Percentiles rank a stretch among this genome's conserved stretches.
phyloP scores from a whole-genome alignment of 1,284 basidiomycete species.

The Vanrija sp. region DNA sequence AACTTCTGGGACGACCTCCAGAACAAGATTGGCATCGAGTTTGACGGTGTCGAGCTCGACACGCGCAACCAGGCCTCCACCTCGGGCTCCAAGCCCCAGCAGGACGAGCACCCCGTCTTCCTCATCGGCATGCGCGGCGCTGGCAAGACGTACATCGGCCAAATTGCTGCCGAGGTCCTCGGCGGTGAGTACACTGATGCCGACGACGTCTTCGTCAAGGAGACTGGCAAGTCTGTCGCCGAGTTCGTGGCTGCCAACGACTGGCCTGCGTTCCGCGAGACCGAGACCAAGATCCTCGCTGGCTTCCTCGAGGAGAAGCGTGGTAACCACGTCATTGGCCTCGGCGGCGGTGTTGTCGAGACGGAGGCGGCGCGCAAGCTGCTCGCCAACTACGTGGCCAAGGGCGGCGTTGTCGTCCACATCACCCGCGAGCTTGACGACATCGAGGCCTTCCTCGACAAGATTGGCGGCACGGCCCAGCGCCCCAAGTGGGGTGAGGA shows the following conservation, averaged over 20 bases:
- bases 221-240: constrained; percentile 63
- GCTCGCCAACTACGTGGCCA: constrained; percentile 63
- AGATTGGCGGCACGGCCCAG: constrained; percentile 58
- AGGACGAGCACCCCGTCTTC: constrained; percentile 60
- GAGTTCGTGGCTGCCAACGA: constrained; percentile 73
- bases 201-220: constrained; percentile 71
- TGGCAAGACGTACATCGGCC: constrained; percentile 88
- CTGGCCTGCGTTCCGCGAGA: constrained; percentile 71
- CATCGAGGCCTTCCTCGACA: constrained; percentile 71
- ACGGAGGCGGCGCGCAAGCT: constrained; percentile 67
- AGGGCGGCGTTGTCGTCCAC: constrained; percentile 66
- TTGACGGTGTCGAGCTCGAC: constrained; percentile 74
- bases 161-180: constrained; percentile 69
- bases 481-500: constrained; percentile 82
- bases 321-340: constrained; percentile 71
- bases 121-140: constrained; percentile 96
- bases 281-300: constrained; percentile 59
- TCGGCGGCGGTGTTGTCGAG: constrained; percentile 96
- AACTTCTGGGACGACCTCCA: constrained; percentile 99
- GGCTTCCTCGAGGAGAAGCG: constrained; percentile 60
- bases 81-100: constrained; percentile 44
- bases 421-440: constrained; percentile 66
- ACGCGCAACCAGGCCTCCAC: constrained; percentile 47
- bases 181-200: constrained; percentile 82
- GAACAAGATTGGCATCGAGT: constrained; percentile 86